Percentiles rank a stretch among this genome's conserved stretches.
phyloP scores from a whole-genome alignment of 2,329 filamentous ascomycete species.

The Atkinsonella texensis region DNA sequence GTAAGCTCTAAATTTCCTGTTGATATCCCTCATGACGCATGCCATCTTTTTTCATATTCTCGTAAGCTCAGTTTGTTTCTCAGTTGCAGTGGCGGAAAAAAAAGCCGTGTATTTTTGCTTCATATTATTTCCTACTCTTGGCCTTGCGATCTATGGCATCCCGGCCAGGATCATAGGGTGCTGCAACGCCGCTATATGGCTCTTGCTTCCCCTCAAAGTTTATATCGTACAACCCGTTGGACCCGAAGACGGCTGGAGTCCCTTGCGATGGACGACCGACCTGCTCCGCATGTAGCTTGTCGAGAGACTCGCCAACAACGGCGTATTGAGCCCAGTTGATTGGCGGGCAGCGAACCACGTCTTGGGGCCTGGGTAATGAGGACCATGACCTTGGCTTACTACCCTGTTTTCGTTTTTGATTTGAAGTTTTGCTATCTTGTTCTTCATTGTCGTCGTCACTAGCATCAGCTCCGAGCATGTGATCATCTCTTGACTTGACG shows the following conservation, averaged over 20 bases:
- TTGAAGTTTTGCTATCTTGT: slow-evolving; percentile 16
- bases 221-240: slow-evolving; percentile 39
- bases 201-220: slow-evolving; percentile 32
- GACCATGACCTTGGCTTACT: slow-evolving; percentile 36
- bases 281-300: slow-evolving; percentile 77
- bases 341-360: slow-evolving; percentile 72
- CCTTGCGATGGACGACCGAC: slow-evolving; percentile 49
- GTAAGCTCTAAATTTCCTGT: neutral
- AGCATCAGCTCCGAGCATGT: slow-evolving; percentile 12
- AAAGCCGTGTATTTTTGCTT: neutral
- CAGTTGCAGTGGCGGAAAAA: neutral
- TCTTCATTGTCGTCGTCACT: slow-evolving; percentile 19
- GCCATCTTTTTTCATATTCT: neutral
- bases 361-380: slow-evolving; percentile 63
- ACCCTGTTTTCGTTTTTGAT: slow-evolving; percentile 13
- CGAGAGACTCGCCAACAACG: slow-evolving; percentile 65
- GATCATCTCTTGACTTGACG: slow-evolving; percentile 25
- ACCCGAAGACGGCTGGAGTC: slow-evolving; percentile 30
- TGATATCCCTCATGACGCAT: neutral
- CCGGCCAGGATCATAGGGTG: slow-evolving; percentile 41
- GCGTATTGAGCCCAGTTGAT: slow-evolving; percentile 95
- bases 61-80: neutral
- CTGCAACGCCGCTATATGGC: slow-evolving; percentile 38
- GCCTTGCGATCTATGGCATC: slow-evolving; percentile 34
- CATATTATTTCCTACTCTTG: slow-evolving; percentile 19